phyloP scores from a whole-genome alignment of 1,139 yeast genomes.

The Lodderomyces metapsilosis region DNA sequence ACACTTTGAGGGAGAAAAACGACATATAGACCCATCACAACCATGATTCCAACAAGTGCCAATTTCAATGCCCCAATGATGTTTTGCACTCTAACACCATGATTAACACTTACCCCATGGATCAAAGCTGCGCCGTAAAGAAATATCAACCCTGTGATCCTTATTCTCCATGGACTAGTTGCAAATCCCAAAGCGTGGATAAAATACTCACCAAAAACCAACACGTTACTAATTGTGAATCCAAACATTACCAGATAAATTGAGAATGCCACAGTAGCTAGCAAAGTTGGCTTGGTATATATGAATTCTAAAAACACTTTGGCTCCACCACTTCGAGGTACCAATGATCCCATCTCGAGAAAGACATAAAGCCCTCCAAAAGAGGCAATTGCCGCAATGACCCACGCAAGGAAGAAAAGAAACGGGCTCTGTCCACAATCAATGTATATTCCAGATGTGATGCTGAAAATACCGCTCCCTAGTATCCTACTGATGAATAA shows the following conservation, averaged over 20 bases:
- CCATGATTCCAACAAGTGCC: slow-evolving; percentile 46
- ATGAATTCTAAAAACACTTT: slow-evolving; percentile 69
- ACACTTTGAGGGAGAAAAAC: slow-evolving; percentile 39
- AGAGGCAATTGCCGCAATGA: slow-evolving; percentile 56
- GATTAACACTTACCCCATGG: slow-evolving; percentile 54
- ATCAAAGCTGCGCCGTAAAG: slow-evolving; percentile 42
- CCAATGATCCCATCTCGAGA: slow-evolving; percentile 65
- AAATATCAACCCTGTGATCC: slow-evolving; percentile 44
- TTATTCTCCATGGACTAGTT: slow-evolving; percentile 36
- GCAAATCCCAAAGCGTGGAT: slow-evolving; percentile 48
- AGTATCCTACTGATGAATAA: slow-evolving; percentile 64
- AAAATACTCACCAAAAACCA: slow-evolving; percentile 70
- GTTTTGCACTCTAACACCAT: slow-evolving; percentile 57
- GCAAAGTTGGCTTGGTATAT: slow-evolving; percentile 56
- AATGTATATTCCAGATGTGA: slow-evolving; percentile 63
- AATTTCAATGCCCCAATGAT: slow-evolving; percentile 56
- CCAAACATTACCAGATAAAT: slow-evolving; percentile 62
- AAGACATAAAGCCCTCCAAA: slow-evolving; percentile 66
- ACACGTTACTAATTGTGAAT: slow-evolving; percentile 60
- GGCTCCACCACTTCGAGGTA: slow-evolving; percentile 74
- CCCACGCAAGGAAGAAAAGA: slow-evolving; percentile 61
- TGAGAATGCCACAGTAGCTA: slow-evolving; percentile 59
- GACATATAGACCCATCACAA: slow-evolving; percentile 51
- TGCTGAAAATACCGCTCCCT: slow-evolving; percentile 79
- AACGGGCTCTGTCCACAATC: slow-evolving; percentile 68